Evolutionary conservation across 2,329 filamentous ascomycete species (phyloP), one percentile per base, ranked within the genome.

Genomic region (Fusarium heterosporum): DNA sequence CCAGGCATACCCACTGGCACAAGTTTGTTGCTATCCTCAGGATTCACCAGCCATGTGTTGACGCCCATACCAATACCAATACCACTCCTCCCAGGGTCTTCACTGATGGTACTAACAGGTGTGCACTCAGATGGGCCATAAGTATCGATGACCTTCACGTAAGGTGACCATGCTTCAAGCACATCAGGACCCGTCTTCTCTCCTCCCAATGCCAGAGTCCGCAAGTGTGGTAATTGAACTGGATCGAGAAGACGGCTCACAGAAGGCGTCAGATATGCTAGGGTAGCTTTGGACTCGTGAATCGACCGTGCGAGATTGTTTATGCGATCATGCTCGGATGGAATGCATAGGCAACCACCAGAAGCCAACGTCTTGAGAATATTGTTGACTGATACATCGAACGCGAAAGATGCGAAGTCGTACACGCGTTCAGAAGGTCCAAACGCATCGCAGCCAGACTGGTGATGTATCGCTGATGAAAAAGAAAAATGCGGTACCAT

Each of bases 371-470:
- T 40, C 1, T 36, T 30, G 25, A 57, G 38, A 6, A 22, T 49
- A 5, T 57, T 51, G 47, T 46, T 46, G 5, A 57, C 16, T 2
- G 40, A 46, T 4, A 42, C 55, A 11, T 47, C 55, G 8, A 57
- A 57, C 4, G 45, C 40, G 34, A 51, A 57, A 8, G 47, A 51
- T 3, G 55, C 30, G 28, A 57, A 57, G 26, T 57, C 47, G 8
- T 46, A 51, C 22, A 57, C 40, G 22, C 38, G 9, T 7, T 19
- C 22, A 12, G 14, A 14, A 3, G 17, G 22, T 6, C 14, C 19
- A 10, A 40, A 47, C 19, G 30, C 30, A 32, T 17, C n/a, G 16
- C 13, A 9, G 6, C 28, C 25, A 8, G 26, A 32, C 13, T 41
- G 39, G 13, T 19, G 12, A 8, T 22, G 26, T 7, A 16, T 30